Evolutionary conservation across 1,284 basidiomycete genomes (phyloP).

Genomic region (Psilocybe mexicana): DNA sequence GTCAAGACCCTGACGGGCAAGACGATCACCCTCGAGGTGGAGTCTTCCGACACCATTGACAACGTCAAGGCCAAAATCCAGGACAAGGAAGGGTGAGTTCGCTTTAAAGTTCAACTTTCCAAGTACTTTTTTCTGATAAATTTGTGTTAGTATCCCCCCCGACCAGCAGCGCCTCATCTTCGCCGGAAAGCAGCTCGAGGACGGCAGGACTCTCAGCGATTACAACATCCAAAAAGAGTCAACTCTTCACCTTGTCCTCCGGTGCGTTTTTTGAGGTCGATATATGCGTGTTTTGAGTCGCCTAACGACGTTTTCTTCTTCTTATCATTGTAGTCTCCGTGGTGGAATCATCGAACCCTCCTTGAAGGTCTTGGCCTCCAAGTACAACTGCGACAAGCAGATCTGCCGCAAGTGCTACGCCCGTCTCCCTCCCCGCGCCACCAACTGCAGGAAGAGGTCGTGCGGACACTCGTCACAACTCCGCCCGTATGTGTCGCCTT

Average conservation of each 20-base stretch:
- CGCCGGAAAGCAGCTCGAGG: conserved; percentile 95
- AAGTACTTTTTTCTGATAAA: background rate
- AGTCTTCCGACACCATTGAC: conserved; percentile 95
- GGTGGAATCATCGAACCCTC: conserved; percentile 99
- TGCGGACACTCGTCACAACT: conserved; percentile 95
- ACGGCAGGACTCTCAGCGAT: conserved; percentile 92
- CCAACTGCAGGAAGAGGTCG: conserved; percentile 95
- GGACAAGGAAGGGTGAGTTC: conserved; percentile 83
- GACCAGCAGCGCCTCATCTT: conserved; percentile 96
- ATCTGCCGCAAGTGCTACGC: conserved; percentile 99
- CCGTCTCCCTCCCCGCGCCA: conserved; percentile 97
- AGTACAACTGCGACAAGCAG: conserved; percentile 98
- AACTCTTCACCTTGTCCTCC: conserved; percentile 95
- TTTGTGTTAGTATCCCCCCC: conserved; percentile 71
- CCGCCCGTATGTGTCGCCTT: conserved; percentile 72
- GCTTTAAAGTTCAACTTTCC: background rate
- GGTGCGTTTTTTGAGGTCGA: conserved; percentile 48
- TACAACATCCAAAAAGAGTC: conserved; percentile 99
- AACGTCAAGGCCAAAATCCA: conserved; percentile 92
- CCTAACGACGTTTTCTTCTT: background rate
- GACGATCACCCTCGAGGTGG: conserved; percentile 98
- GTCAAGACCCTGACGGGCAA: conserved; percentile 97
- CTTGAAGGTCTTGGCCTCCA: conserved; percentile 93
- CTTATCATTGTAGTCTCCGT: conserved; percentile 68
- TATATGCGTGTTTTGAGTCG: background rate